Evolutionary conservation across 257 asterid genomes (phyloP).

Genomic region (Solanum clarkiae): DNA sequence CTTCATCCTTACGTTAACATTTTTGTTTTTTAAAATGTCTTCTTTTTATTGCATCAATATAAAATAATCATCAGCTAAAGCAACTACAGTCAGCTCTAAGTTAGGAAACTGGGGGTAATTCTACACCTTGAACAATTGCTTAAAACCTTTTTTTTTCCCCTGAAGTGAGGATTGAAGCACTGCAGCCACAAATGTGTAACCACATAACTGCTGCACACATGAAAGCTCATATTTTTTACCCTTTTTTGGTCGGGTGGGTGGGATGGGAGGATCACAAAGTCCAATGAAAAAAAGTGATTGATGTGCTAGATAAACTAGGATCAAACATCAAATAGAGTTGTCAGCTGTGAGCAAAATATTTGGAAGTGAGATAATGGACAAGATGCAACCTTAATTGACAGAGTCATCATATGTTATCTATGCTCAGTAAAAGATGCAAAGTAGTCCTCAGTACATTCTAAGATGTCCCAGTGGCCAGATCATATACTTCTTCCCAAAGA

Average conservation of each 20-base stretch:
- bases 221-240: background rate
- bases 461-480: background rate
- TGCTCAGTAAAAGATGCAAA: background rate
- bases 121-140: background rate
- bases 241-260: background rate
- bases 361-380: background rate
- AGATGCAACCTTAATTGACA: background rate
- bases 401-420: background rate
- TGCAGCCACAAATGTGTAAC: background rate
- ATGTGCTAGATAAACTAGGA: background rate
- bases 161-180: background rate
- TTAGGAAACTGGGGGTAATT: background rate
- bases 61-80: background rate
- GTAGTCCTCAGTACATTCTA: background rate
- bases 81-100: background rate
- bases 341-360: background rate
- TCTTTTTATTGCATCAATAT: background rate
- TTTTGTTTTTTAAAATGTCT: background rate
- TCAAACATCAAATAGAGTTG: background rate
- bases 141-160: background rate
- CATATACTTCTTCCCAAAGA: background rate
- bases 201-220: background rate
- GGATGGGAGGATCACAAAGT: background rate
- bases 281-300: background rate
- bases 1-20: background rate